Evolutionary conservation across 2,329 filamentous ascomycete species (phyloP).

Genomic region (Lecanicillium sp.): DNA sequence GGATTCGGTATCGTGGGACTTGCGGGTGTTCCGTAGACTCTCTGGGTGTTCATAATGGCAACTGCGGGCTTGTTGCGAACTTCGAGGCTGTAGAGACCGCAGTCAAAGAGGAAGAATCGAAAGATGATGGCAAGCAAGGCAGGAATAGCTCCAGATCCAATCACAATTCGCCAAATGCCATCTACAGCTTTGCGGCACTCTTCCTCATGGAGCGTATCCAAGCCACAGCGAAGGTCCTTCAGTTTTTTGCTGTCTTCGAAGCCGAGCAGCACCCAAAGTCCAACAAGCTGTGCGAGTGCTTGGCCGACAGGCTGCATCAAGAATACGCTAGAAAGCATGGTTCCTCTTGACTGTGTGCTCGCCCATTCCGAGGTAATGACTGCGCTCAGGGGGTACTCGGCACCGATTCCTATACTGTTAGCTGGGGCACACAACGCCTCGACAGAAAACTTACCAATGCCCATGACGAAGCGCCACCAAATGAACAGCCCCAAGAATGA

Average conservation of each 20-base stretch:
- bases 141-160: slow-evolving; percentile 59
- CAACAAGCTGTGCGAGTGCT: slow-evolving; percentile 57
- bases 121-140: slow-evolving; percentile 59
- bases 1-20: slow-evolving; percentile 16
- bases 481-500: slow-evolving; percentile 45
- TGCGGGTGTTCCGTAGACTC: slow-evolving; percentile 44
- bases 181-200: slow-evolving; percentile 46
- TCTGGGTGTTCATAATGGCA: slow-evolving; percentile 53
- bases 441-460: slow-evolving; percentile 33
- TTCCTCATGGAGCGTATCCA: slow-evolving; percentile 37
- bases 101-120: slow-evolving; percentile 61
- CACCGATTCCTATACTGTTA: slow-evolving; percentile 49
- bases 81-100: slow-evolving; percentile 58
- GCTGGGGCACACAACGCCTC: not conserved
- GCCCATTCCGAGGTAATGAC: slow-evolving; percentile 63
- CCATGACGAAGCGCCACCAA: slow-evolving; percentile 52
- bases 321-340: slow-evolving; percentile 63
- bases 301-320: slow-evolving; percentile 65
- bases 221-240: slow-evolving; percentile 41
- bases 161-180: slow-evolving; percentile 60
- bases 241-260: slow-evolving; percentile 36
- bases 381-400: slow-evolving; percentile 61
- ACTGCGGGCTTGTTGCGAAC: slow-evolving; percentile 56
- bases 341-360: slow-evolving; percentile 56
- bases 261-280: slow-evolving; percentile 46